A percentile compares a stretch with the other conserved stretches of the same genome.
phyloP scores from a whole-genome alignment of 1,139 yeast species.

The Eremothecium cymbalariae region DNA sequence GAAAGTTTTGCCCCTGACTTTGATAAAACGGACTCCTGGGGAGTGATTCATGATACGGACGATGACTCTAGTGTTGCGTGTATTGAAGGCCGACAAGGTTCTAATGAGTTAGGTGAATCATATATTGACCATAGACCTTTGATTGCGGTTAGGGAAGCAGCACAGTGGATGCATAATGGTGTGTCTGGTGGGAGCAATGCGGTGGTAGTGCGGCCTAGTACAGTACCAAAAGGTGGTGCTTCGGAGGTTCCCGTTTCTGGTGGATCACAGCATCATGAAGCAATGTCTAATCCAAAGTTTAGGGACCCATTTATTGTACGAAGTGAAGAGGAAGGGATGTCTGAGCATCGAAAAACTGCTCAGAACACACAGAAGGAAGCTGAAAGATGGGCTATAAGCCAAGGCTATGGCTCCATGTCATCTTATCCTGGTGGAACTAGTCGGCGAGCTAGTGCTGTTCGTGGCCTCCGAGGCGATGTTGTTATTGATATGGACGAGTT shows the following conservation, averaged over 20 bases:
- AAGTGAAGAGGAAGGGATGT: not conserved
- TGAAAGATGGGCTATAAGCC: slow-evolving; percentile 7
- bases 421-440: not conserved
- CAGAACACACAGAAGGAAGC: slow-evolving; percentile 8
- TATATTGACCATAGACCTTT: slow-evolving; percentile 32
- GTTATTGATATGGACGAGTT: slow-evolving; percentile 31
- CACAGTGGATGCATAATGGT: slow-evolving; percentile 6
- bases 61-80: slow-evolving; percentile 14
- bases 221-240: slow-evolving; percentile 1
- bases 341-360: slow-evolving; percentile 1
- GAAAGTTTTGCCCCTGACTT: slow-evolving; percentile 19
- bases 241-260: not conserved
- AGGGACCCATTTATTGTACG: not conserved
- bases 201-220: slow-evolving; percentile 7
- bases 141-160: slow-evolving; percentile 12
- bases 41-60: slow-evolving; percentile 27
- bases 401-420: not conserved
- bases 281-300: not conserved
- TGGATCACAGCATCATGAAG: slow-evolving; percentile 6
- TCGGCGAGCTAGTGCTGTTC: not conserved
- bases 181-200: slow-evolving; percentile 3
- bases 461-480: slow-evolving; percentile 20
- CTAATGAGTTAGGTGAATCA: slow-evolving; percentile 17
- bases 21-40: slow-evolving; percentile 30
- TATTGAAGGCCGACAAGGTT: slow-evolving; percentile 6